These are phyloP conservation scores for Mucor indicus DNA, from an alignment of 371 early-diverging fungal genomes.

Conservation along the genomic window DNA sequence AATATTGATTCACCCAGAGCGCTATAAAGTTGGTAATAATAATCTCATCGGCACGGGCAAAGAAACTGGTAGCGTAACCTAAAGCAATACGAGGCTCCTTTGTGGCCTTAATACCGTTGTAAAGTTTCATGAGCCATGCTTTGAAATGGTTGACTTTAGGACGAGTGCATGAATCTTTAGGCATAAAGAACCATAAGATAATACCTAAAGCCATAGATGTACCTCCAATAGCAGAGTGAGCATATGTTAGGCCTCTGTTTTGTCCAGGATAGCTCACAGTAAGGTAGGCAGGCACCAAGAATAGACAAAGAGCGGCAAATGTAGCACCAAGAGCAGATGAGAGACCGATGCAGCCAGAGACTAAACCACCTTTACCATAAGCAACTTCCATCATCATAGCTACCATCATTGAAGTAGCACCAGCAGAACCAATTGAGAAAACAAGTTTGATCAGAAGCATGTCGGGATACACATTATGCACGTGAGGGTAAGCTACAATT, in stretches of 20 bases:
- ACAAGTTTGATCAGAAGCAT: constrained; percentile 50
- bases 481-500: constrained; percentile 46
- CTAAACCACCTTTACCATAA: constrained; percentile 45
- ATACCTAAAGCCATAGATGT: constrained; percentile 31
- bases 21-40: constrained; percentile 70
- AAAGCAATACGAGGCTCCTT: constrained; percentile 60
- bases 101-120: constrained; percentile 36
- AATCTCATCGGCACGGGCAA: constrained; percentile 76
- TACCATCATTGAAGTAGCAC: constrained; percentile 68
- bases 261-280: constrained; percentile 11
- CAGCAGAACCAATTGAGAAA: constrained; percentile 69
- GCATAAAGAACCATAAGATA: constrained; percentile 37
- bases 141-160: constrained; percentile 9
- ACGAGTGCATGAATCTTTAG: constrained; percentile 15
- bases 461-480: constrained; percentile 47
- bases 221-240: constrained; percentile 41
- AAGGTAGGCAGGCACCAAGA: constrained; percentile 39
- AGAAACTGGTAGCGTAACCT: constrained; percentile 58
- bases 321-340: constrained; percentile 52
- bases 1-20: constrained; percentile 69
- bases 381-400: constrained; percentile 53
- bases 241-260: constrained; percentile 24
- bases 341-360: constrained; percentile 51
- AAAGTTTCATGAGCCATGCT: constrained; percentile 3
- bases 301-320: constrained; percentile 43